Evolutionary conservation across 2,329 filamentous ascomycete species (phyloP).

Genomic region (Xylaria sp.): DNA sequence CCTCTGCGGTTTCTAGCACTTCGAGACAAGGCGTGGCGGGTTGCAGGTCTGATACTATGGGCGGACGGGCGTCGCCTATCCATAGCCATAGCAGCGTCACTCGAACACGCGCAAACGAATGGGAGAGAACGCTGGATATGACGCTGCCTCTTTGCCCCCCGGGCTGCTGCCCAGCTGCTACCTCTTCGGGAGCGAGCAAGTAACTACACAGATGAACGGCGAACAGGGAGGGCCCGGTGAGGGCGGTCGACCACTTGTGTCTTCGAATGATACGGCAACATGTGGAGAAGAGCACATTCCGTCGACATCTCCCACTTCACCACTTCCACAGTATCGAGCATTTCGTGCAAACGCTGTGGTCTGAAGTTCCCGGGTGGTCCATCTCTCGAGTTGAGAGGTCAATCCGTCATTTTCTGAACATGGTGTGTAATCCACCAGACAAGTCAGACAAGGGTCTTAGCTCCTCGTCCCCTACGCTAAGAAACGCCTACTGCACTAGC

Average conservation of each 20-base stretch:
- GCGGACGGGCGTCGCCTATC: not conserved
- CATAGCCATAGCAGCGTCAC: constrained; percentile 7
- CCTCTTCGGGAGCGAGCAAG: constrained; percentile 11
- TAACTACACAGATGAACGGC: constrained; percentile 15
- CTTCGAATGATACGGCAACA: constrained; percentile 16
- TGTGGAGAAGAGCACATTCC: constrained; percentile 23
- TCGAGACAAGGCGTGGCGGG: constrained; percentile 27
- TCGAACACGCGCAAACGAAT: constrained; percentile 6
- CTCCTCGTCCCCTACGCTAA: constrained; percentile 14
- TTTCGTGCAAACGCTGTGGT: constrained; percentile 10
- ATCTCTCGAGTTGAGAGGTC: constrained; percentile 10
- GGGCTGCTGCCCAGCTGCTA: constrained; percentile 15
- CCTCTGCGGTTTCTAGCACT: constrained; percentile 21
- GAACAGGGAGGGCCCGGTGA: constrained; percentile 26
- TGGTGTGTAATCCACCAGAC: constrained; percentile 32
- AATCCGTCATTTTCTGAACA: constrained; percentile 23
- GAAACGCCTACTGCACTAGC: constrained; percentile 28
- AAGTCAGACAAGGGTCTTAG: constrained; percentile 31
- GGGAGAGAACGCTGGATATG: constrained; percentile 9
- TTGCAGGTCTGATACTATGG: constrained; percentile 16
- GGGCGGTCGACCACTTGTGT: constrained; percentile 21
- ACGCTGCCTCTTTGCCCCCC: constrained; percentile 12
- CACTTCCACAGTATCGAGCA: constrained; percentile 1
- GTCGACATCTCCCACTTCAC: constrained; percentile 13
- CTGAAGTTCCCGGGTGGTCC: constrained; percentile 9